Base-by-base conservation (phyloP, 2,329 filamentous ascomycete species). In the Verruconis gallopava region DNA sequence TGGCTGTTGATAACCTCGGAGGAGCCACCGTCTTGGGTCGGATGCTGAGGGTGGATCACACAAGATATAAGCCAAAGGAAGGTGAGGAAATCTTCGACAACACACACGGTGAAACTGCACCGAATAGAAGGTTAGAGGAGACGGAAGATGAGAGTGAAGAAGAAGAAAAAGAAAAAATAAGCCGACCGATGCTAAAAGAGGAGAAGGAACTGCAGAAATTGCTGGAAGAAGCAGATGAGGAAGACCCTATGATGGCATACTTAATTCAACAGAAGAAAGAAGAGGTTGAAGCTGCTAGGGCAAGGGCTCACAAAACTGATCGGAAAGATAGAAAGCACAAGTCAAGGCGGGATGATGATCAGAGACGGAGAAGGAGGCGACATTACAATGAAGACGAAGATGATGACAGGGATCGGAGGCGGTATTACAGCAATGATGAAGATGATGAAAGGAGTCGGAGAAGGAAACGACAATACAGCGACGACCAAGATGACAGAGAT, bases 191-290 rank as follows among this genome's bases (percentile, higher is more conserved):
- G 65, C 61, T 94, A 9, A 81, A 77, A 46, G 88, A 95, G 55
- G 88, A 96, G 63, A 66, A 68, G 43, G 88, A 96, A 57, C 63
- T 96, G 38, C 75, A 76, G 39, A 71, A 77, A 35, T 59, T 96
- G 43, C 76, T 93, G 40, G 66, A 73, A 42, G 79, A 89, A 13
- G 81, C 93, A 49, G 91, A 96, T 49, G 88, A 95, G 18, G 89
- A 96, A 47, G 91, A 98, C 58, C 91, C 91, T 0, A 98, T 98
- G 91, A 95, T 94, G 62, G 77, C 76, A 28, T 95, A 84, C 53
- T 58, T 96, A 48, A 77, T 95, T 40, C 75, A 89, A 48, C 82
- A 93, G 62, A 95, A 96, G 71, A 86, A 83, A 61, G 85, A 85
- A 56, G 85, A 94, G 57, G 74, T 42, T 17, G 40, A 42, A 15